phyloP scores from a whole-genome alignment of 768 basidiomycete species.

The Mycena capillaripes region DNA sequence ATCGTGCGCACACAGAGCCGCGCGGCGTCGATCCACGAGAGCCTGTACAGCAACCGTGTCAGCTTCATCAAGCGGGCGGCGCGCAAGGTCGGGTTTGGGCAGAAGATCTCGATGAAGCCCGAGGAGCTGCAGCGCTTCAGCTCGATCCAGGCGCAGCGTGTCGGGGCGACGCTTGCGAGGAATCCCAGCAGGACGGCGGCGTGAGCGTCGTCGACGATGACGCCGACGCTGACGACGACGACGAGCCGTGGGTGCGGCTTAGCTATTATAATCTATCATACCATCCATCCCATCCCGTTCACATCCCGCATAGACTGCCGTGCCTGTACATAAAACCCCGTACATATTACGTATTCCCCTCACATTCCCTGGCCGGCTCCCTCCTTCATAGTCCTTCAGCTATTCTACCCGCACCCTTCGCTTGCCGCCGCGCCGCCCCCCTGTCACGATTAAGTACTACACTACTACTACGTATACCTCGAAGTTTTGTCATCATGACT shows the following conservation, averaged over 20 bases:
- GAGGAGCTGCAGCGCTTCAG: constrained; percentile 90
- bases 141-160: constrained; percentile 85
- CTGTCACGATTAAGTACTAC: constrained; percentile 13
- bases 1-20: constrained; percentile 92
- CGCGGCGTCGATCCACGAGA: constrained; percentile 91
- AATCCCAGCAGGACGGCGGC: constrained; percentile 76
- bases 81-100: constrained; percentile 90
- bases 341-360: background rate
- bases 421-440: constrained; percentile 36
- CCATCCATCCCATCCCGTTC: too few species aligned
- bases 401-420: constrained; percentile 23
- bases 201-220: constrained; percentile 5
- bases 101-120: constrained; percentile 83
- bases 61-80: constrained; percentile 92
- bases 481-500: background rate
- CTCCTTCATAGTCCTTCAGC: background rate
- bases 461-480: constrained; percentile 26
- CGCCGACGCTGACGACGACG: background rate
- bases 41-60: constrained; percentile 95
- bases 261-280: background rate
- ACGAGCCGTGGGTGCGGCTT: too few species aligned
- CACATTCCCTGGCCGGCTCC: constrained; percentile 13
- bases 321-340: constrained; percentile 23
- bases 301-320: constrained; percentile 34
- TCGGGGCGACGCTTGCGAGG: constrained; percentile 84